phyloP scores from a whole-genome alignment of 2,329 filamentous ascomycete species.

The Pseudogymnoascus pannorum region DNA sequence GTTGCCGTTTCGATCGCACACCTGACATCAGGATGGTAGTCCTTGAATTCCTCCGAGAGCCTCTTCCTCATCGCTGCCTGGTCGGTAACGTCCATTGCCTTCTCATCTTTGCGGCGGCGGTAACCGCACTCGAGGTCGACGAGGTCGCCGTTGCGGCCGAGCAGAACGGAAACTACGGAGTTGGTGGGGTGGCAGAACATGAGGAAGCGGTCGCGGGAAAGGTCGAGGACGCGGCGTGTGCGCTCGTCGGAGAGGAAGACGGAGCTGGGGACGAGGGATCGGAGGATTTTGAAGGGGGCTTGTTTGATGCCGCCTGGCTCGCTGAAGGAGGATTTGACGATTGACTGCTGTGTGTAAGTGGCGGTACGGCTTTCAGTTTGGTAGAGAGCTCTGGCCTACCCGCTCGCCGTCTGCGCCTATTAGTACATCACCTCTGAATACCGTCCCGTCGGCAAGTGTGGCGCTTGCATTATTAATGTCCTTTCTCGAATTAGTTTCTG shows the following conservation, averaged over 20 bases:
- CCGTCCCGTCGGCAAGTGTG: neutral
- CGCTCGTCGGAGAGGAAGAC: neutral
- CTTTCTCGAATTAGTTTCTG: neutral
- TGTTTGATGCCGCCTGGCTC: neutral
- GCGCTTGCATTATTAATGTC: neutral
- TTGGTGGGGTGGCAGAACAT: constrained; percentile 1
- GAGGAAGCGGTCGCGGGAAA: neutral
- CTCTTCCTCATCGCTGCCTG: constrained; percentile 11
- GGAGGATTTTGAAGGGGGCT: neutral
- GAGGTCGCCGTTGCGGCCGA: neutral
- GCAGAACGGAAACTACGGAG: neutral
- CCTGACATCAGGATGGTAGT: constrained; percentile 18
- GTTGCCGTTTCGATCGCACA: neutral
- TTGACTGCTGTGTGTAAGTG: neutral
- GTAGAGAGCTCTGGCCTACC: neutral
- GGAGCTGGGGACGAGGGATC: neutral
- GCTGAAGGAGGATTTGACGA: neutral
- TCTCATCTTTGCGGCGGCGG: neutral
- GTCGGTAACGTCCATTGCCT: neutral
- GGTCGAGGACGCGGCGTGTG: neutral
- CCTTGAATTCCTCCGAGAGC: constrained; percentile 21
- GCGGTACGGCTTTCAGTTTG: neutral
- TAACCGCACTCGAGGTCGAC: neutral
- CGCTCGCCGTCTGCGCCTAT: neutral
- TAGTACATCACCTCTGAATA: neutral